Base-by-base conservation (phyloP, 140 eudicot genomes). In the Oenanthe javanica region DNA sequence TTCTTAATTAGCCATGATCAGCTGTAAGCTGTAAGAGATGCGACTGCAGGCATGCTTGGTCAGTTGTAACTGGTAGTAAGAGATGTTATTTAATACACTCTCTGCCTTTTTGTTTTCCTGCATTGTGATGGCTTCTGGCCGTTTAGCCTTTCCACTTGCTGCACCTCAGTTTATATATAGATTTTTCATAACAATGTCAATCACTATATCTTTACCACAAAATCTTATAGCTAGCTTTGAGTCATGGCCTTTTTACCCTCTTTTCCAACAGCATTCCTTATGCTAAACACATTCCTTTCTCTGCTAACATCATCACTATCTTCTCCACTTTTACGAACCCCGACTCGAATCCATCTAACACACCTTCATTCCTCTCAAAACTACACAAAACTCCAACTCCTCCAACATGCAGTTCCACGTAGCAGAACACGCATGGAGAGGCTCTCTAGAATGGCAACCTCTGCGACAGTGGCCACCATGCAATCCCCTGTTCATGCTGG, bases 401-500 rank as follows among this genome's bases (percentile, higher is more conserved):
- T 82, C 52, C 77, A 49, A 50, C 84, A 75, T 2, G 76, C 81
- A 14, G 51, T 76, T 27, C 36, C 25, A 63, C 84, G 84, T 2
- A 64, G 76, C 70, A 76, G 76, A 64, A 19, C 48, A 27, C 67
- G 81, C 46, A 40, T 82, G 27, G 52, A 82, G 36, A 82, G 70
- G 54, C 76, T 82, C 18, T 18, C 71, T 15, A 12, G 48, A 7
- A 49, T 76, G 80, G 77, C 81, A 11, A 31, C 77, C 21, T 6
- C 76, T 1, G 36, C 76, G 9, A 59, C 80, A 14, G 1, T 2
- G 2, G 6, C 9, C 23, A 67, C 63, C 57, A 76, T 76, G 4
- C 40, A 64, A 23, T 55, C 82, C 23, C 82, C 82, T 54, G 77
- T 85, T 43, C 74, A 72, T 1, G 40, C 72, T 10, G 87, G 87